phyloP scores from a whole-genome alignment of 805 yeast species.

The Starmerella apis region DNA sequence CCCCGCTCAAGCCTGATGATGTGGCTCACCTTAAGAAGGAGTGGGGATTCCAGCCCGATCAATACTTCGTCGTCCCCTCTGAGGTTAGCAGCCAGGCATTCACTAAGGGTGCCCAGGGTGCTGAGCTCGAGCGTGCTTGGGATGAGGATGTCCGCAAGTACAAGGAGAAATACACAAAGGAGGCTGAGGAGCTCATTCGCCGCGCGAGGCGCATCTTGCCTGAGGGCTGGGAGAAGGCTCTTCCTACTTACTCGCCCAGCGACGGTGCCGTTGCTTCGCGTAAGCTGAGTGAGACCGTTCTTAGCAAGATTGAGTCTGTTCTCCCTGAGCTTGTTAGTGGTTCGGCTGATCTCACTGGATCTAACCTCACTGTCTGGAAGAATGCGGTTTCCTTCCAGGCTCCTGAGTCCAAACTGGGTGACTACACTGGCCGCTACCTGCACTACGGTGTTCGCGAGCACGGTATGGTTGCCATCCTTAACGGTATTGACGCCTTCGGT shows the following conservation, averaged over 20 bases:
- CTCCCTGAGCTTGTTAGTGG: slow-evolving; percentile 93
- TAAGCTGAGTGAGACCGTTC: slow-evolving; percentile 77
- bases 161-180: slow-evolving; percentile 57
- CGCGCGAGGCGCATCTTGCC: slow-evolving; percentile 73
- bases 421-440: slow-evolving; percentile 83
- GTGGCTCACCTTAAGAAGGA: slow-evolving; percentile 71
- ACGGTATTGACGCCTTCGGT: slow-evolving; percentile 88
- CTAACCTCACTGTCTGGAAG: slow-evolving; percentile 84
- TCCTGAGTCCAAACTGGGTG: slow-evolving; percentile 66
- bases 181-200: slow-evolving; percentile 69
- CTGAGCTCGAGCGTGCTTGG: slow-evolving; percentile 67
- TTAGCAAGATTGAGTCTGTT: slow-evolving; percentile 48
- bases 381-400: slow-evolving; percentile 89
- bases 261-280: slow-evolving; percentile 88
- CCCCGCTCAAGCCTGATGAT: slow-evolving; percentile 91
- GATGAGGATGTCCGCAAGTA: slow-evolving; percentile 51
- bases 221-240: slow-evolving; percentile 60
- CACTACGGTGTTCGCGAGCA: slow-evolving; percentile 99
- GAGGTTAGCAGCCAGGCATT: slow-evolving; percentile 69
- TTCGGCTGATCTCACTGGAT: slow-evolving; percentile 95
- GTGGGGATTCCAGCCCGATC: slow-evolving; percentile 81
- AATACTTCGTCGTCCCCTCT: slow-evolving; percentile 66
- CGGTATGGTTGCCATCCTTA: slow-evolving; percentile 97
- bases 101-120: slow-evolving; percentile 49
- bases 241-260: slow-evolving; percentile 67